Conservation (phyloP, 306 rosid genomes). For the Dalbergia cochinchinensis region DNA sequence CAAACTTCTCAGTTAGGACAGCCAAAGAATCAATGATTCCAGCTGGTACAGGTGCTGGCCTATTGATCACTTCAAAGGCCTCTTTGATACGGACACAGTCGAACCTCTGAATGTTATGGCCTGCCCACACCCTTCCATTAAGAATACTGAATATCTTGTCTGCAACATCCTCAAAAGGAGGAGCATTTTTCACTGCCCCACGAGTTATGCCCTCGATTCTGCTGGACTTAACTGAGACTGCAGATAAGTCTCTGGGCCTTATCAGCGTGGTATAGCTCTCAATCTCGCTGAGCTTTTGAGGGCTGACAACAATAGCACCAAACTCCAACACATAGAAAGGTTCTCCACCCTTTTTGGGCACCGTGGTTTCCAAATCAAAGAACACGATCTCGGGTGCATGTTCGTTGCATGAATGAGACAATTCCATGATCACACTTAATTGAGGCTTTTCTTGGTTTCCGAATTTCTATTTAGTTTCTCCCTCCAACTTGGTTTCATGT, state of each 20-base stretch:
- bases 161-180: constrained; percentile 80
- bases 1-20: constrained; percentile 70
- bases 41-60: constrained; percentile 69
- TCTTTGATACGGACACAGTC: constrained; percentile 90
- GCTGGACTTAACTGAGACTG: constrained; percentile 63
- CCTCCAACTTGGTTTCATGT: constrained; percentile 12
- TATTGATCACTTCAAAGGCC: constrained; percentile 70
- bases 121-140: constrained; percentile 94
- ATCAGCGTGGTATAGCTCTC: constrained; percentile 80
- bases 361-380: constrained; percentile 95
- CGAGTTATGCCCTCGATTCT: constrained; percentile 86
- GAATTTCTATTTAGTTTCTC: neutral
- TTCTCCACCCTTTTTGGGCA: constrained; percentile 76
- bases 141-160: constrained; percentile 74
- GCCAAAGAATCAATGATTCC: constrained; percentile 86
- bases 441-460: neutral
- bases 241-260: constrained; percentile 71
- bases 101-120: constrained; percentile 86
- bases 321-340: constrained; percentile 80
- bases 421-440: constrained; percentile 55
- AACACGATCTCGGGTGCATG: constrained; percentile 73
- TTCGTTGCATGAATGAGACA: constrained; percentile 53
- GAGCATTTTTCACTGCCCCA: constrained; percentile 70
- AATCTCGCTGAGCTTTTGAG: constrained; percentile 75
- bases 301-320: constrained; percentile 87